Percentiles rank a stretch among this genome's conserved stretches.
These are phyloP conservation scores for Hyaloscypha bicolor DNA, from an alignment of 495 filamentous ascomycete species.

Conservation along the genomic window DNA sequence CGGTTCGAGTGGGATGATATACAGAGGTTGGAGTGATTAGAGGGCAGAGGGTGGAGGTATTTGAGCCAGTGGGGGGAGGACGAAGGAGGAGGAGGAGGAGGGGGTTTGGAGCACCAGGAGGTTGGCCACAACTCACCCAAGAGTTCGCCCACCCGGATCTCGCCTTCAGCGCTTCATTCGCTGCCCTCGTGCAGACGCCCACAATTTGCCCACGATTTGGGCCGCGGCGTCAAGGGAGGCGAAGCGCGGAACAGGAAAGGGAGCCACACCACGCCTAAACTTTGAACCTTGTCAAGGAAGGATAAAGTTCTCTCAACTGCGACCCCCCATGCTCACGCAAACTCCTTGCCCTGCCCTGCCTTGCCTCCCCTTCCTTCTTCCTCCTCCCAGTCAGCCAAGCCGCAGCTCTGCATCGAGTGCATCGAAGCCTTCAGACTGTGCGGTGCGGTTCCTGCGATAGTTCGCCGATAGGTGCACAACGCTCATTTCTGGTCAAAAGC, in stretches of 20 bases:
- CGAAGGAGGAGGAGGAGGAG: no score
- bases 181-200: no score
- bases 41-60: neutral
- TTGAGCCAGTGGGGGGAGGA: neutral
- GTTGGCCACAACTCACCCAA: no score
- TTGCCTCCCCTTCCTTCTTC: neutral
- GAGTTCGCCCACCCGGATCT: neutral
- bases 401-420: neutral
- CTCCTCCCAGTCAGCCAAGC: neutral
- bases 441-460: neutral
- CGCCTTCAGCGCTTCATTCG: neutral
- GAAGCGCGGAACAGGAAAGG: no score
- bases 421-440: neutral
- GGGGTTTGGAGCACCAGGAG: neutral
- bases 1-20: slow-evolving; percentile 8
- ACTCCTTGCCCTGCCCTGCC: neutral
- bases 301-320: no score
- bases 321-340: no score
- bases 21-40: neutral
- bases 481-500: neutral
- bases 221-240: no score
- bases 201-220: no score
- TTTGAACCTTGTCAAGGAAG: no score
- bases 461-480: slow-evolving; percentile 1
- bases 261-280: no score